Percentiles rank a stretch among this genome's conserved stretches.
Evolutionary conservation across 257 asterid genomes (phyloP).

Genomic region (Gentiana dahurica): DNA sequence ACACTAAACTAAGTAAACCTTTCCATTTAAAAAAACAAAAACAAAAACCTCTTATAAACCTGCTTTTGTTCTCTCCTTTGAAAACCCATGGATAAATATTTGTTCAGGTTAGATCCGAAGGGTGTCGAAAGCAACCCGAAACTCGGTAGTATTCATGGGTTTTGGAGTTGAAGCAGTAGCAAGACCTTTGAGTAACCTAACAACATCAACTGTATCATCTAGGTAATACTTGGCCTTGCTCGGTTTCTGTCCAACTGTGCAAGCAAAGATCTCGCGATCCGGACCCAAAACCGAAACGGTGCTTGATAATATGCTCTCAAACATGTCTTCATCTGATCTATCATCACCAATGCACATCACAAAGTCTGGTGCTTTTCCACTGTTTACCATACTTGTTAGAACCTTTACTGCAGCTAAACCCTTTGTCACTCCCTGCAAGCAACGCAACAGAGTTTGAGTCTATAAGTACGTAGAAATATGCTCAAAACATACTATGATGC

Average conservation of each 20-base stretch:
- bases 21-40: neutral
- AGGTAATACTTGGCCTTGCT: constrained; percentile 93
- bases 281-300: constrained; percentile 29
- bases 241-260: constrained; percentile 93
- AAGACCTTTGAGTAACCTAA: constrained; percentile 60
- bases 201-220: constrained; percentile 65
- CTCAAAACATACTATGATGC: too few relatives aligned
- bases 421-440: constrained; percentile 77
- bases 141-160: constrained; percentile 32
- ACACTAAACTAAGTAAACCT: constrained; percentile 16
- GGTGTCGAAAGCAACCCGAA: constrained; percentile 51
- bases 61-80: neutral
- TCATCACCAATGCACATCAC: constrained; percentile 85
- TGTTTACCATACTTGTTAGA: constrained; percentile 34
- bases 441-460: too few relatives aligned
- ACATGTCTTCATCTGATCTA: constrained; percentile 87
- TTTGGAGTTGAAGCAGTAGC: constrained; percentile 52
- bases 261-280: constrained; percentile 68
- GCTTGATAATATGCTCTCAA: constrained; percentile 57
- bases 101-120: constrained; percentile 16
- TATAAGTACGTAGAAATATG: too few relatives aligned
- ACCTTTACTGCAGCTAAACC: constrained; percentile 72
- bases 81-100: constrained; percentile 12
- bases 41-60: constrained; percentile 9
- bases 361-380: constrained; percentile 55